These are phyloP conservation scores for Stagonosporopsis rhizophila DNA, from an alignment of 2,329 filamentous ascomycete species.

Conservation along the genomic window DNA sequence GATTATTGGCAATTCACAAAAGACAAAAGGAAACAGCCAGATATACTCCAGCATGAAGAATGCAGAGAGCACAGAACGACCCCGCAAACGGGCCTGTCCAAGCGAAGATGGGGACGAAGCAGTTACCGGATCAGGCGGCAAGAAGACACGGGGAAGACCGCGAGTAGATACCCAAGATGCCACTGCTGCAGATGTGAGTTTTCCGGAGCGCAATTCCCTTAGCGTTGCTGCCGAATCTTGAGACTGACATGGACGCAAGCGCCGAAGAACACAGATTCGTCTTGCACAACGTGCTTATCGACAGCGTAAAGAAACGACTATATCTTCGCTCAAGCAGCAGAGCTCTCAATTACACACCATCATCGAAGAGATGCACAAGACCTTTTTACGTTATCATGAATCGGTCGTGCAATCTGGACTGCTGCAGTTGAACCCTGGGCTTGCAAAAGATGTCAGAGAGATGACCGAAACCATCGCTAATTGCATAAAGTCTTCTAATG, in stretches of 20 bases:
- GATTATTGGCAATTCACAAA: background rate
- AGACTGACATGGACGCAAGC: constrained; percentile 54
- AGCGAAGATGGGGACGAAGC: constrained; percentile 37
- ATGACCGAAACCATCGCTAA: constrained; percentile 66
- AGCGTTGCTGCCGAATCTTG: background rate
- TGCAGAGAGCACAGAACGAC: constrained; percentile 12
- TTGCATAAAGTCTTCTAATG: constrained; percentile 57
- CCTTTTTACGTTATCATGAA: constrained; percentile 73
- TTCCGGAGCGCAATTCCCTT: background rate
- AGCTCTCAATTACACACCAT: constrained; percentile 72
- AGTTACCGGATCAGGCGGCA: constrained; percentile 38
- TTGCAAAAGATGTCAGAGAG: constrained; percentile 64
- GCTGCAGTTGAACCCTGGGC: constrained; percentile 62
- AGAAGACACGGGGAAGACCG: constrained; percentile 74
- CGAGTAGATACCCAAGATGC: constrained; percentile 78
- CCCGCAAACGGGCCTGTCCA: constrained; percentile 43
- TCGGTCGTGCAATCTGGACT: constrained; percentile 65
- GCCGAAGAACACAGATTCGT: constrained; percentile 85
- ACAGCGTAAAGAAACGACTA: constrained; percentile 82
- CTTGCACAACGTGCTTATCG: constrained; percentile 86
- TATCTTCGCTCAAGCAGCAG: constrained; percentile 73
- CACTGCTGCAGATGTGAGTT: constrained; percentile 77
- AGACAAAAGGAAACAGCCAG: too few species aligned
- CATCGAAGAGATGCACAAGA: constrained; percentile 76
- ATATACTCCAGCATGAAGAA: constrained; percentile 31